Percentiles rank a stretch among this genome's conserved stretches.
These are phyloP conservation scores for Thinopyrum elongatum DNA, from an alignment of 176 grass and related monocot genomes.

Conservation along the genomic window DNA sequence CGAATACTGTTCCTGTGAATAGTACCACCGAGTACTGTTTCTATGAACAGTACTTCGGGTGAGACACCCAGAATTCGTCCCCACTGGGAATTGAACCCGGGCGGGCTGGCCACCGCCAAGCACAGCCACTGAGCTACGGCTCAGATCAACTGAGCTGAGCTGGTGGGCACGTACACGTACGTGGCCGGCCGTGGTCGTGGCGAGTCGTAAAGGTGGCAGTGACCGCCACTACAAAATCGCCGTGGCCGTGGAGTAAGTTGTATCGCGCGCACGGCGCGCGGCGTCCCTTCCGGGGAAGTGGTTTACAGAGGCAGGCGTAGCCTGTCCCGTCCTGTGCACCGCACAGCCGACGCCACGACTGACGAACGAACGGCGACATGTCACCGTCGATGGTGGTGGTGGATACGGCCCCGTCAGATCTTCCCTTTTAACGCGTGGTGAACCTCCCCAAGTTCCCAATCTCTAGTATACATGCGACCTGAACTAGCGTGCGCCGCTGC, in stretches of 20 bases:
- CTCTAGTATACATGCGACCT: not conserved
- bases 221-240: too few relatives aligned
- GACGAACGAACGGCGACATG: not conserved
- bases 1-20: too few relatives aligned
- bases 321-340: not conserved
- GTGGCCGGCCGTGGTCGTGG: too few relatives aligned
- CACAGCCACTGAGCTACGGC: too few relatives aligned
- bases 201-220: too few relatives aligned
- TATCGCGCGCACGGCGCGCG: not conserved
- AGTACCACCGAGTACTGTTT: too few relatives aligned
- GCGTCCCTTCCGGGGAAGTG: constrained; percentile 47
- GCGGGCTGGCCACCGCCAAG: too few relatives aligned
- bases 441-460: not conserved
- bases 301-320: constrained; percentile 31
- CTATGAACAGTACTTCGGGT: too few relatives aligned
- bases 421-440: not conserved
- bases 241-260: too few relatives aligned
- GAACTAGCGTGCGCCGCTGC: not conserved
- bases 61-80: too few relatives aligned
- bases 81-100: too few relatives aligned
- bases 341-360: not conserved
- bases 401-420: not conserved
- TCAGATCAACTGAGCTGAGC: not conserved
- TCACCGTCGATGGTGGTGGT: not conserved
- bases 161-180: not conserved